Evolutionary conservation across 2,329 filamentous ascomycete genomes (phyloP), one percentile per base, ranked within the genome.

Genomic region (Mycosphaerella sp.): DNA sequence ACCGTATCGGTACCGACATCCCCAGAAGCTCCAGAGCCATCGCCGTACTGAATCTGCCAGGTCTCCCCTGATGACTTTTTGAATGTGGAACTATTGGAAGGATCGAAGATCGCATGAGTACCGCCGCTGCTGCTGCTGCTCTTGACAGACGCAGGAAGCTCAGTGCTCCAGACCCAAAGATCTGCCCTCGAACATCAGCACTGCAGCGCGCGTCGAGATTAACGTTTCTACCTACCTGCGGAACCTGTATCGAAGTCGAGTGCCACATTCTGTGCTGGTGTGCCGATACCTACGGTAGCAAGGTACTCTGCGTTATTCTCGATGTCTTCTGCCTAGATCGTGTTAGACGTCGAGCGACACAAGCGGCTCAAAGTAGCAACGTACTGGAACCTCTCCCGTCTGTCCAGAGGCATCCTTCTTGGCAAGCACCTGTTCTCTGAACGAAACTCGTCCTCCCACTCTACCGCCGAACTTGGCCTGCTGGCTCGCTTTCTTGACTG

Each of bases 21-120:
- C 25, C 85, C 84, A 7, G 79, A 83, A 2, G 83, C 83, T 9
- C 73, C 77, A 14, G 81, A 86, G 8, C 75, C 75, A 64, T 88
- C 85, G 13, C 83, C 83, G 62, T 87, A 86, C 32, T 73, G 71
- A 60, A 87, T 86, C 65, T 79, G 70, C 84, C 83, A 88, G 2
- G 70, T 76, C 35, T 72, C 73, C 34, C 73, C 74, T 0, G 65
- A 59, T n/a, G 72, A 55, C n/a, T 68, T 63, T 63, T 81, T 74
- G 70, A 73, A 86, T 1, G 82, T 81, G 39, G 71, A 75, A 2
- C 82, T 86, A 60, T 82, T 79, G 37, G 65, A 70, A 2, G 82
- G 71, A 61, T 86, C 71, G 61, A 81, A 88, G 54, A 81, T 70
- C 9, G 68, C 73, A 65, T 83, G 79, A 34, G n/a, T n/a, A n/a